Evolutionary conservation across 1,284 basidiomycete species (phyloP).

Genomic region (Sphaerobolus stellatus): DNA sequence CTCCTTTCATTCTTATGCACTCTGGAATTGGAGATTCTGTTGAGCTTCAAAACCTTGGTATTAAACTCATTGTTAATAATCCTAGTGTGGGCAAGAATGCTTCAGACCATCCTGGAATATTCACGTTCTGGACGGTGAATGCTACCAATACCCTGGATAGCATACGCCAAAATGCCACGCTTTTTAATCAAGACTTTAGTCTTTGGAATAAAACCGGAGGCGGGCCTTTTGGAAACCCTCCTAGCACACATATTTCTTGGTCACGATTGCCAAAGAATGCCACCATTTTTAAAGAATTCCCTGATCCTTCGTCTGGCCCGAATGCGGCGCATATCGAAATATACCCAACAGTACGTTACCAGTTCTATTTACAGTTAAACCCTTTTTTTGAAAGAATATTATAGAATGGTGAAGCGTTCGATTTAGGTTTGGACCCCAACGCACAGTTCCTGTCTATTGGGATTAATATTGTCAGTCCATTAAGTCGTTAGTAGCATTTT

Average conservation of each 20-base stretch:
- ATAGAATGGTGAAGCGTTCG: too few species aligned
- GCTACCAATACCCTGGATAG: neutral
- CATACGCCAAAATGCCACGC: neutral
- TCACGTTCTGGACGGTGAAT: neutral
- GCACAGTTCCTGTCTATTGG: too few species aligned
- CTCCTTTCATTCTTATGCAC: slow-evolving; percentile 44
- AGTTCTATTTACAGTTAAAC: too few species aligned
- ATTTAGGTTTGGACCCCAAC: too few species aligned
- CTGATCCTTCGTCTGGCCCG: too few species aligned
- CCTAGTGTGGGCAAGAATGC: slow-evolving; percentile 39
- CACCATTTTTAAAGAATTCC: neutral
- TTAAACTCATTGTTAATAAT: slow-evolving; percentile 28
- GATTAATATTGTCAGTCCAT: too few species aligned
- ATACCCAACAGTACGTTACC: too few species aligned
- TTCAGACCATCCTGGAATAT: neutral
- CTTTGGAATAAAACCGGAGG: neutral
- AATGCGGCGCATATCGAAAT: too few species aligned
- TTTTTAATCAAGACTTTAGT: neutral
- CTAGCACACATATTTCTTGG: neutral
- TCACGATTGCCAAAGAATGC: neutral
- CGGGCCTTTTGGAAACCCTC: neutral
- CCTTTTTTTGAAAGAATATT: too few species aligned
- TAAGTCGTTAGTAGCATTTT: too few species aligned
- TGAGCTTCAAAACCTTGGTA: slow-evolving; percentile 28
- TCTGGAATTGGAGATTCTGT: slow-evolving; percentile 44